phyloP scores from a whole-genome alignment of 441 rosid species.

The Gossypium lobatum region DNA sequence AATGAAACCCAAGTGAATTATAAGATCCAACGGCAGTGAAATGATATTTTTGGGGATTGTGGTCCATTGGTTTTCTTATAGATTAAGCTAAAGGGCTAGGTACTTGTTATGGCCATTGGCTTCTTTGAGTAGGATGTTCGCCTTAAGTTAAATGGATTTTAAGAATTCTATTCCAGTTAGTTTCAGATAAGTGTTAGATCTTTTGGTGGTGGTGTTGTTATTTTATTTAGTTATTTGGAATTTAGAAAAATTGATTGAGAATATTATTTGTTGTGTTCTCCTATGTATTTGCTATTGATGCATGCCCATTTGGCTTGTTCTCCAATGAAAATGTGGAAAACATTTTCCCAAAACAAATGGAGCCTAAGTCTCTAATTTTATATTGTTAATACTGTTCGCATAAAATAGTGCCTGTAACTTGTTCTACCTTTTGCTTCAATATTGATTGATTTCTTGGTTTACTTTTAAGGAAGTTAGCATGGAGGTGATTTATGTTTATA shows the following conservation, averaged over 20 bases:
- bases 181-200: neutral
- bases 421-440: conserved; percentile 1
- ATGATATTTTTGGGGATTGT: neutral
- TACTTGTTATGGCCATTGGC: neutral
- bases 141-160: neutral
- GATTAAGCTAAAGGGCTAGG: neutral
- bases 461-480: conserved; percentile 45
- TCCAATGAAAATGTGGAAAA: neutral
- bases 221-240: neutral
- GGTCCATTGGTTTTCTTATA: neutral
- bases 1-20: neutral
- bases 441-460: conserved; percentile 16
- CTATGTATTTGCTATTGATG: neutral
- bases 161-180: neutral
- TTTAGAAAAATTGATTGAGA: neutral
- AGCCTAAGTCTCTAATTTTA: neutral
- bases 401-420: neutral
- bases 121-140: neutral
- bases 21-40: neutral
- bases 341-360: neutral
- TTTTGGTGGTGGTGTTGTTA: neutral
- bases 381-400: neutral
- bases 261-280: neutral
- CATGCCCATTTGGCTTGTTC: neutral
- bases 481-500: conserved; percentile 51